Evolutionary conservation across 1,284 basidiomycete genomes (phyloP).

Genomic region (Microbotryum violaceum): DNA sequence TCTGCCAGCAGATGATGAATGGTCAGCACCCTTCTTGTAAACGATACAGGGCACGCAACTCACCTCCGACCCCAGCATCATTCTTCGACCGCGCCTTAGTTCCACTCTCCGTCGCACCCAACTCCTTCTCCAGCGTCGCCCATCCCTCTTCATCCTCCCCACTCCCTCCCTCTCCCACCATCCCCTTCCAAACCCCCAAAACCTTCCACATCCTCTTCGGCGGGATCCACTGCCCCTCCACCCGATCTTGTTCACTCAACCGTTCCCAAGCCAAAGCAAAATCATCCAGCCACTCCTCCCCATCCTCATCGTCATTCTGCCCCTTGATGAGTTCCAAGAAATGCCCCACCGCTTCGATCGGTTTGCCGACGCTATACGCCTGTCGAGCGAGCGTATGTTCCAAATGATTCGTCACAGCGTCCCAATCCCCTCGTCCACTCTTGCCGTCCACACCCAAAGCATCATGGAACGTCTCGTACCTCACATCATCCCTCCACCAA

Average conservation of each 20-base stretch:
- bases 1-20: constrained; percentile 30
- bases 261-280: constrained; percentile 46
- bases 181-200: no score
- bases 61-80: constrained; percentile 38
- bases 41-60: constrained; percentile 1
- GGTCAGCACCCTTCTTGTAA: not conserved
- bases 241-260: not conserved
- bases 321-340: constrained; percentile 42
- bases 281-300: constrained; percentile 46
- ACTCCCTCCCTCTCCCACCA: not conserved
- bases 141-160: constrained; percentile 6
- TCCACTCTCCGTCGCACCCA: constrained; percentile 31
- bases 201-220: no score
- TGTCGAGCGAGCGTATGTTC: constrained; percentile 48
- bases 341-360: constrained; percentile 45
- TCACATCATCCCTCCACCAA: no score
- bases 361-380: constrained; percentile 47
- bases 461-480: no score
- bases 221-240: no score
- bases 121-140: constrained; percentile 14
- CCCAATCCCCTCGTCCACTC: constrained; percentile 38
- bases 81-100: constrained; percentile 31
- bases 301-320: constrained; percentile 21
- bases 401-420: constrained; percentile 44
- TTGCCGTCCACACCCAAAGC: no score